Evolutionary conservation across 768 basidiomycete genomes (phyloP).

Genomic region (Boletus sensibilis): DNA sequence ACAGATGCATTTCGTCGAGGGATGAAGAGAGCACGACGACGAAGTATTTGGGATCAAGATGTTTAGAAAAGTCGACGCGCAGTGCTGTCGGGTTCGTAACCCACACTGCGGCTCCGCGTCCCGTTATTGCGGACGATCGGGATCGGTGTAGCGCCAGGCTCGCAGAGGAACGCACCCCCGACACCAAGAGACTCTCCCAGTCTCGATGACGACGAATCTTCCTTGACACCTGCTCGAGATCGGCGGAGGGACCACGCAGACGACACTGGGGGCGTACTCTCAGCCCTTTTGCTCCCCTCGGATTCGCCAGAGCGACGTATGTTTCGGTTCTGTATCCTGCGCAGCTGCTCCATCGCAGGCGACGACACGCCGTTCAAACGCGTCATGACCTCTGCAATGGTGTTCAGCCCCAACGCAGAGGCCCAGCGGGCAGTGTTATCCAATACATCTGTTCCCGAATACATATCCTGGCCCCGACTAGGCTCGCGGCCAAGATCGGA

Average conservation of each 20-base stretch:
- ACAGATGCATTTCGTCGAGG: slow-evolving; percentile 7
- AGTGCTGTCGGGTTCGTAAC: slow-evolving; percentile 15
- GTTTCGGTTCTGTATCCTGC: slow-evolving; percentile 17
- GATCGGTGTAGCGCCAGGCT: slow-evolving; percentile 27
- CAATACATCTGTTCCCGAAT: slow-evolving; percentile 22
- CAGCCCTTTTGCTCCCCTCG: slow-evolving; percentile 23
- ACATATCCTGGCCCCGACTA: slow-evolving; percentile 20
- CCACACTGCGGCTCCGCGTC: slow-evolving; percentile 30
- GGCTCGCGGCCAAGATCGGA: slow-evolving; percentile 25
- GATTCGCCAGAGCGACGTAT: neutral
- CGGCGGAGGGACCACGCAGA: slow-evolving; percentile 19
- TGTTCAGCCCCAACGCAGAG: slow-evolving; percentile 19
- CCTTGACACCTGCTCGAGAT: slow-evolving; percentile 11
- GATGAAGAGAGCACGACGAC: neutral
- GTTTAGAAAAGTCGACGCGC: slow-evolving; percentile 18
- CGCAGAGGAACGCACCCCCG: slow-evolving; percentile 27
- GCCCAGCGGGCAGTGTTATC: slow-evolving; percentile 32
- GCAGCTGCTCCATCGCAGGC: slow-evolving; percentile 21
- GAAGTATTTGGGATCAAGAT: too few species aligned
- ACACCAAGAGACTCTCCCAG: slow-evolving; percentile 1
- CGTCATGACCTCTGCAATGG: slow-evolving; percentile 25
- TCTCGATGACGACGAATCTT: slow-evolving; percentile 8
- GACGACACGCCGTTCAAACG: slow-evolving; percentile 14
- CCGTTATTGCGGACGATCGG: slow-evolving; percentile 20
- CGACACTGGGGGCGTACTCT: slow-evolving; percentile 31